Percentiles rank a stretch among this genome's conserved stretches.
Conservation (phyloP, 352 stramenopile species). For the Blastocystis sp. region DNA sequence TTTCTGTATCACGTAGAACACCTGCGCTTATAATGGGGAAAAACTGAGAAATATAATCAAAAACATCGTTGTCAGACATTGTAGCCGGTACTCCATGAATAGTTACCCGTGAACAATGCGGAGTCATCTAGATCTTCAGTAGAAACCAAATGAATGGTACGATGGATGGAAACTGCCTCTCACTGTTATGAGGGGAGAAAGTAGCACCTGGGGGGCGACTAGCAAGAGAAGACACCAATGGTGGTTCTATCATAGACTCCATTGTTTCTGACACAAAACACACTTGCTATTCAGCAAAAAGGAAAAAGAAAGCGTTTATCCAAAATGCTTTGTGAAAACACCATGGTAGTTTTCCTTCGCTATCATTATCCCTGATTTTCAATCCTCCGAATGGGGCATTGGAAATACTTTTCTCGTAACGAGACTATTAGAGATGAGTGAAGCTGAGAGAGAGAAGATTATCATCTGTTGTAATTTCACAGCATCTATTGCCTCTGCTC, state of each 20-base stretch:
- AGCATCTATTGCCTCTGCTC: background rate
- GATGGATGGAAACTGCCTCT: background rate
- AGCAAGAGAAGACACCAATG: background rate
- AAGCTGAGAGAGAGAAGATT: slow-evolving; percentile 27
- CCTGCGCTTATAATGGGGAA: background rate
- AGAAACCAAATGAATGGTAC: background rate
- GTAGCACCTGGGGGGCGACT: background rate
- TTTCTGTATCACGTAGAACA: background rate
- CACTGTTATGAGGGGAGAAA: background rate
- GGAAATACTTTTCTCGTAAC: background rate
- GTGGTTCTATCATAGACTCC: background rate
- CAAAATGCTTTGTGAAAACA: background rate
- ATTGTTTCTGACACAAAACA: background rate
- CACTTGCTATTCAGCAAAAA: background rate
- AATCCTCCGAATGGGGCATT: background rate
- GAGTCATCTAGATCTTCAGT: background rate
- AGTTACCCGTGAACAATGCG: background rate
- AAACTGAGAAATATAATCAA: background rate
- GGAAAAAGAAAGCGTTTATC: background rate
- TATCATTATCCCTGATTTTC: background rate
- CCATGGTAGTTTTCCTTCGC: background rate
- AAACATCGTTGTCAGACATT: background rate
- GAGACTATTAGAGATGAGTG: background rate
- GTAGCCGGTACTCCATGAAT: background rate
- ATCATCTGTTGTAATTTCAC: slow-evolving; percentile 33